Evolutionary conservation across 1,284 basidiomycete genomes (phyloP).

Genomic region (Irpex rosettiformis): DNA sequence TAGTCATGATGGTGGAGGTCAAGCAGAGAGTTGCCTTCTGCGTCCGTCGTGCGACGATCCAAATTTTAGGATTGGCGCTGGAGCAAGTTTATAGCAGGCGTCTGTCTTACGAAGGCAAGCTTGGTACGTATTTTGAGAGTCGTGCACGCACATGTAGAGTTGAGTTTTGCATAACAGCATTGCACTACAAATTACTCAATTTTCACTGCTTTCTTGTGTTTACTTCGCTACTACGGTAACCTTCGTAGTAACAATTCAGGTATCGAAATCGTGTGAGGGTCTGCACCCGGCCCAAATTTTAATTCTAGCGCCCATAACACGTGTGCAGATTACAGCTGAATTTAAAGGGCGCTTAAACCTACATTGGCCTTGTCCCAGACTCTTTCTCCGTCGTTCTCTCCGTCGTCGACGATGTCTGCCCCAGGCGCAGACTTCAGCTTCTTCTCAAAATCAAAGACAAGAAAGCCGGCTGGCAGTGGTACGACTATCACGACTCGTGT

Average conservation of each 20-base stretch:
- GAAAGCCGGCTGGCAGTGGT: constrained; percentile 18
- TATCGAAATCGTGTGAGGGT: too few species aligned
- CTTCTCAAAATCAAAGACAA: constrained; percentile 27
- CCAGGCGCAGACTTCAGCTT: constrained; percentile 17
- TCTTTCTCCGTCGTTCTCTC: not conserved
- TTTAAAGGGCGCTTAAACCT: not conserved
- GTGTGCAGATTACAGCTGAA: not conserved
- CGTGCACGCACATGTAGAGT: not conserved
- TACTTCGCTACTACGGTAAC: too few species aligned
- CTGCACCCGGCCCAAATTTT: not conserved
- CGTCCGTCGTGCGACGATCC: too few species aligned
- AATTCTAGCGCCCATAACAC: not conserved
- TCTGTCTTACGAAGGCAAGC: too few species aligned
- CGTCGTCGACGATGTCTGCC: not conserved
- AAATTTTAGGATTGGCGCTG: not conserved
- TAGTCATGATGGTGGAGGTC: not conserved
- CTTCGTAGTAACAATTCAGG: too few species aligned
- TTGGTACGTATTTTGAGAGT: too few species aligned
- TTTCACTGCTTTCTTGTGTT: too few species aligned
- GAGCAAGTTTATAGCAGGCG: too few species aligned
- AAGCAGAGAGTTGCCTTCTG: not conserved
- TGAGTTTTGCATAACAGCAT: not conserved
- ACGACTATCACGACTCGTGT: constrained; percentile 24
- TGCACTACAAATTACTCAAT: too few species aligned
- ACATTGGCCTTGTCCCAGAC: constrained; percentile 5